Evolutionary conservation across 345 rosid species (phyloP), one percentile per base, ranked within the genome.

Genomic region (Excoecaria agallocha): DNA sequence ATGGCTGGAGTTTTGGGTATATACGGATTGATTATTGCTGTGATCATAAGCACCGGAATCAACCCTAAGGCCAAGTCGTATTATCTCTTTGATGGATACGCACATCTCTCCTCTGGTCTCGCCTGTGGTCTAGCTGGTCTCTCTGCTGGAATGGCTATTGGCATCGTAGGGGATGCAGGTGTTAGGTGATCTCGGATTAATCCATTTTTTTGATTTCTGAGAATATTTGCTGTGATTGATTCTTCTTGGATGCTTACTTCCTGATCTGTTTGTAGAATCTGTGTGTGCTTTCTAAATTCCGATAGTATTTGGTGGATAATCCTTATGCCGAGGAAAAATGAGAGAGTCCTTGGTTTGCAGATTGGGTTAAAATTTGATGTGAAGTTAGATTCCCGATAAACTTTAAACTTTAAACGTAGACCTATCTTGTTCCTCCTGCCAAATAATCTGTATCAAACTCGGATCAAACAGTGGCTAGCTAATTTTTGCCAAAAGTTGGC

Each of bases 71-170:
- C 80, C 10, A 77, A 77, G 48, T 77, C 80, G 5, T 77, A 77
- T 57, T 77, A 77, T 67, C 71, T 77, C 43, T 77, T 77, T 43
- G 80, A 77, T 66, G 80, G 80, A 20, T 77, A 71, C 37, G 80
- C 80, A 57, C 80, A 77, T 37, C 80, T 77, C 30, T 77, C 80
- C 10, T 77, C 80, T 25, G 80, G 80, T 37, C 76, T 77, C 8
- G 57, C 80, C 11, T 77, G 80, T 71, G 80, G 80, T 3, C 80
- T 77, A 37, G 80, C 80, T 48, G 80, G 80, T 58, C 76, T 77
- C 20, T 77, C 80, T 24, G 80, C 80, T 22, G 80, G 80, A 55
- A 77, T 77, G 80, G 80, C 80, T n/a, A 72, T 77, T 17, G 80
- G 80, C 55, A 58, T 77, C 52, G 80, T 77, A n/a, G 80, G 80